Percentiles rank a stretch among this genome's conserved stretches.
Conservation (phyloP, 352 stramenopile species). For the Globisporangium apiculatum region DNA sequence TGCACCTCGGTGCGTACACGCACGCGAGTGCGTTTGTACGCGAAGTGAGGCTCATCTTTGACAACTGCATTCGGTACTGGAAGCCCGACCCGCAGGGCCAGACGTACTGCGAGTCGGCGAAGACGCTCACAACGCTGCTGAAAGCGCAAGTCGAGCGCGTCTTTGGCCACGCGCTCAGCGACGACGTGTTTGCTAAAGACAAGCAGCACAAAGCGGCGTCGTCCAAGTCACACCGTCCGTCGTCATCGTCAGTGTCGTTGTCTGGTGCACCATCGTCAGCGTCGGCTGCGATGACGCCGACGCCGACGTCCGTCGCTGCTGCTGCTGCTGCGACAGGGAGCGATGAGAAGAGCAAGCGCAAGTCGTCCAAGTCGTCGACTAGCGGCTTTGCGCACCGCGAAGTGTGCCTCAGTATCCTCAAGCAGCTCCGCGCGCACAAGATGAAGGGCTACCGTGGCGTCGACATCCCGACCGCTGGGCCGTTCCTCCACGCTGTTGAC, state of each 20-base stretch:
- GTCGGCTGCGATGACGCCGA: neutral
- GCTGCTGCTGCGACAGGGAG: neutral
- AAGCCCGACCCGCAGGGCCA: constrained; percentile 64
- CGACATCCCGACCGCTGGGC: constrained; percentile 73
- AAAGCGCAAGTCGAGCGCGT: constrained; percentile 31
- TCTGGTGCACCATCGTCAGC: constrained; percentile 7
- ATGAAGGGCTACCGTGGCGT: constrained; percentile 80
- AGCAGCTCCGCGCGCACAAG: constrained; percentile 68
- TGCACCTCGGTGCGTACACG: constrained; percentile 68
- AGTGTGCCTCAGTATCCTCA: constrained; percentile 59
- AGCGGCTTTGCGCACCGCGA: constrained; percentile 50
- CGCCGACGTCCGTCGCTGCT: neutral
- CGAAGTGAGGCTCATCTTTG: constrained; percentile 74
- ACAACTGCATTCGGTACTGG: constrained; percentile 84
- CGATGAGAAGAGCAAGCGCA: constrained; percentile 24
- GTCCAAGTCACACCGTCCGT: constrained; percentile 3
- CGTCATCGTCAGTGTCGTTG: constrained; percentile 8
- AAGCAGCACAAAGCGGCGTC: constrained; percentile 29
- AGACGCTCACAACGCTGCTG: constrained; percentile 44
- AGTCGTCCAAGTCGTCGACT: constrained; percentile 26
- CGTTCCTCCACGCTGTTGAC: constrained; percentile 80
- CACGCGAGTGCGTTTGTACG: constrained; percentile 45
- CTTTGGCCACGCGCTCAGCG: constrained; percentile 25
- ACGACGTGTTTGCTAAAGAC: constrained; percentile 24
- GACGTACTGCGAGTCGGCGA: constrained; percentile 72